Conservation (phyloP, 73 alveolate genomes). For the Stentor roeselii region DNA sequence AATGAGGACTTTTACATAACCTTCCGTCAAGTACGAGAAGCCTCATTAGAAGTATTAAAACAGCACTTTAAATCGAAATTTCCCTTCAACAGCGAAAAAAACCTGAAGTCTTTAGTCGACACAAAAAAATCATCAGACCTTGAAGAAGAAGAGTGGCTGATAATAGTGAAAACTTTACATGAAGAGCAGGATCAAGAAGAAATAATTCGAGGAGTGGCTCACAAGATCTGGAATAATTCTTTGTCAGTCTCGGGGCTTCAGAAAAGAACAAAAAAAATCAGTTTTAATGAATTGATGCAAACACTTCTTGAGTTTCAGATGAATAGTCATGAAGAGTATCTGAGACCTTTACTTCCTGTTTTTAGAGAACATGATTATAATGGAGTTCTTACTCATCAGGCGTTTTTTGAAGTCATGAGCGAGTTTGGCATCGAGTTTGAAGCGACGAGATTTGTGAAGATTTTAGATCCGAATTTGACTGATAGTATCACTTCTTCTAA, state of each 20-base stretch:
- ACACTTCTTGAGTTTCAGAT: conserved; percentile 90
- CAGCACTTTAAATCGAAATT: conserved; percentile 63
- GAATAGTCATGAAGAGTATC: conserved; percentile 88
- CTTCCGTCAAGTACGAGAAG: conserved; percentile 84
- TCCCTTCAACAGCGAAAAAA: conserved; percentile 83
- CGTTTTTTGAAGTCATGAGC: conserved; percentile 77
- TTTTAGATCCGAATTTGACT: conserved; percentile 91
- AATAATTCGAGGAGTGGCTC: conserved; percentile 34
- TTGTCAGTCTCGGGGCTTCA: conserved; percentile 47
- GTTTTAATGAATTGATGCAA: conserved; percentile 64
- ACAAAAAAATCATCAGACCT: conserved; percentile 60
- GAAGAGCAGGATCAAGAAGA: conserved; percentile 83
- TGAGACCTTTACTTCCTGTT: conserved; percentile 68
- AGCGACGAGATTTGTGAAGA: conserved; percentile 65
- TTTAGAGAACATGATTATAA: conserved; percentile 76
- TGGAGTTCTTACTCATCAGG: conserved; percentile 82
- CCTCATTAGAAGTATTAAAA: conserved; percentile 74
- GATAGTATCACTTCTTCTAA: conserved; percentile 89
- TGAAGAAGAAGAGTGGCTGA: conserved; percentile 92
- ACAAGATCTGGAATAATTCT: conserved; percentile 35
- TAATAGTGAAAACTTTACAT: conserved; percentile 89
- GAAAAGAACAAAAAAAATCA: conserved; percentile 56
- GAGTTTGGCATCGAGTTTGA: conserved; percentile 63
- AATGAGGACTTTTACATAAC: conserved; percentile 93
- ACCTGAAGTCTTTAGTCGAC: conserved; percentile 70